Base-by-base conservation (phyloP, 2,329 filamentous ascomycete species). In the Fusarium pilosicola region DNA sequence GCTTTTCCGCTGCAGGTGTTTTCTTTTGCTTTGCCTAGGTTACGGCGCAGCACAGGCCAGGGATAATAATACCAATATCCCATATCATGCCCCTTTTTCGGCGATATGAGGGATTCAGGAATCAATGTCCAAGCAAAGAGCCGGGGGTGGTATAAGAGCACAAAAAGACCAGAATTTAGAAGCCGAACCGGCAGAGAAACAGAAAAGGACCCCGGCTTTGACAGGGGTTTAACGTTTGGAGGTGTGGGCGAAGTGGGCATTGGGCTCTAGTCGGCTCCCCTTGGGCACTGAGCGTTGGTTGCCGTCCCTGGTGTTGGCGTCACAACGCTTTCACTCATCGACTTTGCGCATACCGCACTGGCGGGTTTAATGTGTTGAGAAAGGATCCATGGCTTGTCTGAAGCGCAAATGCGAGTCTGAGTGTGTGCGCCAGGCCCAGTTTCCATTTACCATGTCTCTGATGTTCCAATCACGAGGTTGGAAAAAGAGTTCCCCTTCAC, bases 211-310 rank as follows among this genome's bases (percentile, higher is more conserved):
- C 64, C 71, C 67, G 63, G 56, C 64, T 45, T 62, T 60, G 58
- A 48, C 75, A 76, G 74, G 75, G 75, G 75, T 70, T 60, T 65
- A 71, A 72, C 65, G 68, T 68, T 76, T 74, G 59, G 68, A 70
- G 75, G 74, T 74, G 75, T 74, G 73, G 58, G 69, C 68, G 58
- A 74, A 77, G 76, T 77, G 75, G 75, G 75, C 75, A 77, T 77
- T 77, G 74, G 73, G 73, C 66, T 75, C 65, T 72, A 62, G 65
- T 56, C 62, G 60, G 49, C 68, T 74, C 68, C 71, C 71, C 71
- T 74, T 74, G 71, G 71, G 71, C 71, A 74, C 45, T 74, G 71
- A 74, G 57, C 28, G 65, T 65, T 65, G 55, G 55, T 64, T 75
- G 71, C 60, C 49, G 71, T 68, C 68, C 64, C 65, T 77, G 73